A percentile compares a stretch with the other conserved stretches of the same genome.
These are phyloP conservation scores for Crepidotus sp. DNA, from an alignment of 1,284 basidiomycete genomes.

Conservation along the genomic window DNA sequence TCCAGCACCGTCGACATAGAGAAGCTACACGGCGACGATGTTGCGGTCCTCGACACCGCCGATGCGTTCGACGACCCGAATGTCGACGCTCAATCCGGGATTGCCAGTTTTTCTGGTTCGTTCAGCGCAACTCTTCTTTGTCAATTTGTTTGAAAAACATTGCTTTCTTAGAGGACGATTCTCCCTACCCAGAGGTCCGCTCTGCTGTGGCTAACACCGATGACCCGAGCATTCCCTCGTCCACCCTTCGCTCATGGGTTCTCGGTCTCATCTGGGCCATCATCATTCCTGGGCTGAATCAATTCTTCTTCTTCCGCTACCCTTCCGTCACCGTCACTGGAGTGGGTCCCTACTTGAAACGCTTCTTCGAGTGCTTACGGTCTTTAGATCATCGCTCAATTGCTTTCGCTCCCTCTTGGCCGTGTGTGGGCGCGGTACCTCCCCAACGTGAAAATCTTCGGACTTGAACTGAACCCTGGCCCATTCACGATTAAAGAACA, in stretches of 20 bases:
- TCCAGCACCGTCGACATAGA: slow-evolving; percentile 15
- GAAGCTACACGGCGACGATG: slow-evolving; percentile 3
- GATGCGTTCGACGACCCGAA: slow-evolving; percentile 48
- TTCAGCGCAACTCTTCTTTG: neutral
- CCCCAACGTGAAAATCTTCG: slow-evolving; percentile 51
- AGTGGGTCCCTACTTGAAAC: slow-evolving; percentile 21
- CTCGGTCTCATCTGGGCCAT: slow-evolving; percentile 49
- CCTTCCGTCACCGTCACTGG: slow-evolving; percentile 41
- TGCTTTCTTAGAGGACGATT: slow-evolving; percentile 30
- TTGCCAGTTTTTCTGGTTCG: slow-evolving; percentile 31
- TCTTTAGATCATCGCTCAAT: slow-evolving; percentile 45
- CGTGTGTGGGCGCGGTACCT: slow-evolving; percentile 48
- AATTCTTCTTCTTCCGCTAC: slow-evolving; percentile 63
- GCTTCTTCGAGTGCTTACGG: neutral
- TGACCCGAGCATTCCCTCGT: slow-evolving; percentile 11
- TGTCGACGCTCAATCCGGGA: slow-evolving; percentile 30
- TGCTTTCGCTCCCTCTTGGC: slow-evolving; percentile 59
- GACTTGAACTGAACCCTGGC: slow-evolving; percentile 55
- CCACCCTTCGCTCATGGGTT: slow-evolving; percentile 37
- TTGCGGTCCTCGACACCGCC: slow-evolving; percentile 21
- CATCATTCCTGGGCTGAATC: slow-evolving; percentile 52
- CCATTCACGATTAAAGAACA: slow-evolving; percentile 57
- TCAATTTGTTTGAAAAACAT: neutral
- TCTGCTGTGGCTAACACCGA: slow-evolving; percentile 63
- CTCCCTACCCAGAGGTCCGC: slow-evolving; percentile 66